A percentile compares a stretch with the other conserved stretches of the same genome.
phyloP scores from a whole-genome alignment of 192 early-diverging fungal species.

The Phycomyces nitens region DNA sequence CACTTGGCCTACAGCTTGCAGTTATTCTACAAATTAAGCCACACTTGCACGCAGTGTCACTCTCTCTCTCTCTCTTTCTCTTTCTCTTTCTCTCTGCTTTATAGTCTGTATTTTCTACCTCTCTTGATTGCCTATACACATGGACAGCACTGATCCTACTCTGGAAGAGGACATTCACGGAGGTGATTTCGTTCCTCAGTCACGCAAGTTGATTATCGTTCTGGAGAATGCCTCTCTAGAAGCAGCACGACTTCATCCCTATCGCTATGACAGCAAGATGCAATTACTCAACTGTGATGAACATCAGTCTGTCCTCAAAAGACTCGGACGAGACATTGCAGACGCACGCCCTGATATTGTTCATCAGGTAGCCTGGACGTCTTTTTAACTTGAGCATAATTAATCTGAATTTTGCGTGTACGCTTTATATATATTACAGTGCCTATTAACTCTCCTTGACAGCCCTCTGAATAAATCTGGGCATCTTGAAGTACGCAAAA shows the following conservation, averaged over 20 bases:
- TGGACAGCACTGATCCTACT: not conserved
- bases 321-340: slow-evolving; percentile 71
- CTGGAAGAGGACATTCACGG: not conserved
- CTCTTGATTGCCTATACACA: no score
- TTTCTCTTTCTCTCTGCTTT: no score
- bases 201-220: slow-evolving; percentile 83
- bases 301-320: slow-evolving; percentile 82
- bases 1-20: no score
- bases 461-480: slow-evolving; percentile 97
- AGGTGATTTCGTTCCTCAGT: not conserved
- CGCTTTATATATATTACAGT: slow-evolving; percentile 43
- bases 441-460: slow-evolving; percentile 91
- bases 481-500: slow-evolving; percentile 66
- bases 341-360: slow-evolving; percentile 93
- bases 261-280: slow-evolving; percentile 70
- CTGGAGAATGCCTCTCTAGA: slow-evolving; percentile 86
- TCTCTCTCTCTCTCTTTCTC: no score
- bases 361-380: no score
- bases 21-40: no score
- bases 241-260: slow-evolving; percentile 77
- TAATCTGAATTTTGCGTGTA: no score
- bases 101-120: no score
- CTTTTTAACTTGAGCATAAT: slow-evolving; percentile 6
- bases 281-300: slow-evolving; percentile 97
- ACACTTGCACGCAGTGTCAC: no score